phyloP scores from a whole-genome alignment of 306 rosid species.

The Rosa persica region DNA sequence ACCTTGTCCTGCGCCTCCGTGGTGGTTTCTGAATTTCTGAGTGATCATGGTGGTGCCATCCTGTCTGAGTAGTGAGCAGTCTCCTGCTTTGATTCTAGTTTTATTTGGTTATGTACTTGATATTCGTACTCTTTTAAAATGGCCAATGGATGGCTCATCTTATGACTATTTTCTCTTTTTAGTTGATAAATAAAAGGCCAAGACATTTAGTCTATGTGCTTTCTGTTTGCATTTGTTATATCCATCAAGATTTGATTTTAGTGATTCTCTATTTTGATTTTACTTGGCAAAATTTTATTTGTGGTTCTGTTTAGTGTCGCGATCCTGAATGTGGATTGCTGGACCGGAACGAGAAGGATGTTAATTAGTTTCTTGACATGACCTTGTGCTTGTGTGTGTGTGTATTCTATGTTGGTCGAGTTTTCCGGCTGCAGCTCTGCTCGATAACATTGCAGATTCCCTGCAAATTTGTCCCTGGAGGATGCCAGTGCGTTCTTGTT shows the following conservation, averaged over 20 bases:
- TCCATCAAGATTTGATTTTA: no score
- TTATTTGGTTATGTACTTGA: neutral
- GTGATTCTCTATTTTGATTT: no score
- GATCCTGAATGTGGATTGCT: neutral
- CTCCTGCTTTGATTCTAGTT: neutral
- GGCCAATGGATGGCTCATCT: neutral
- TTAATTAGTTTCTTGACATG: no score
- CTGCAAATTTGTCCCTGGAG: no score
- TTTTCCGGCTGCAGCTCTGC: no score
- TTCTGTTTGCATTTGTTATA: neutral
- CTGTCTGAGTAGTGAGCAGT: neutral
- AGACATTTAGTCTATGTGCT: neutral
- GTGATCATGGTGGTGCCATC: neutral
- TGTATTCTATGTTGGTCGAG: no score
- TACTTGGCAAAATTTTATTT: neutral
- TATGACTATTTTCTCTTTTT: neutral
- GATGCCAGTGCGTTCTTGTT: no score
- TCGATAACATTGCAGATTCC: no score
- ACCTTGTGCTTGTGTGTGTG: no score
- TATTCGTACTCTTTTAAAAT: neutral
- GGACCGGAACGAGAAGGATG: neutral
- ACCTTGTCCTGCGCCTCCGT: constrained; percentile 25
- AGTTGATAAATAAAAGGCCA: neutral
- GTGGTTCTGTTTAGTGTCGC: neutral
- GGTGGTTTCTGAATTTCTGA: constrained; percentile 23